phyloP scores from a whole-genome alignment of 169 alveolate genomes.

The Cryptosporidium bovis region DNA sequence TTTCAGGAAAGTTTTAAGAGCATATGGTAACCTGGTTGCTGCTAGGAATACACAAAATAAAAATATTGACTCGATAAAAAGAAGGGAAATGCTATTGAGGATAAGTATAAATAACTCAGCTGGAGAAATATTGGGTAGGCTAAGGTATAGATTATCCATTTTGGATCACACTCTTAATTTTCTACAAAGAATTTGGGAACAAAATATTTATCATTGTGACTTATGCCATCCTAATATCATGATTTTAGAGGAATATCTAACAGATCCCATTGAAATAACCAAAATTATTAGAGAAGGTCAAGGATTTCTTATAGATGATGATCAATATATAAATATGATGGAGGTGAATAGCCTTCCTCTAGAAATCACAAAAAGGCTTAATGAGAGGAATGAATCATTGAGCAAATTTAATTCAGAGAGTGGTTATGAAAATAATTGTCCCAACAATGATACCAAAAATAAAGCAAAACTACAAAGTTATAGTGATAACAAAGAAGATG shows the following conservation, averaged over 20 bases:
- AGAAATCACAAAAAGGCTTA: conserved; percentile 45
- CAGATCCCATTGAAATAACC: conserved; percentile 42
- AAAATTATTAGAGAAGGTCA: conserved; percentile 64
- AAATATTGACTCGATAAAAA: conserved; percentile 29
- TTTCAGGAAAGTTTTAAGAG: conserved; percentile 49
- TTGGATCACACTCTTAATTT: conserved; percentile 58
- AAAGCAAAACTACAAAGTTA: not conserved
- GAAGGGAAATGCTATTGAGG: conserved; percentile 61
- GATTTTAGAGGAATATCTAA: conserved; percentile 59
- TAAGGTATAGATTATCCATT: conserved; percentile 54
- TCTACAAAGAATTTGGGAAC: conserved; percentile 68
- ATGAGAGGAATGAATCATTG: conserved; percentile 33
- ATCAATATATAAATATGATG: conserved; percentile 60
- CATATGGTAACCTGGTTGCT: conserved; percentile 47
- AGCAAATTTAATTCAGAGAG: not conserved
- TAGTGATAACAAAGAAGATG: not conserved
- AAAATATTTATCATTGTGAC: conserved; percentile 66
- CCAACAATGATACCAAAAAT: not conserved
- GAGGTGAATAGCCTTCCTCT: conserved; percentile 49
- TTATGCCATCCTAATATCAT: conserved; percentile 67
- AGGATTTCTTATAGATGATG: conserved; percentile 67
- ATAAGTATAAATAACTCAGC: conserved; percentile 62
- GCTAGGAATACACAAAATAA: conserved; percentile 33
- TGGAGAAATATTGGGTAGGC: conserved; percentile 57
- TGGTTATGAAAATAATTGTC: not conserved